Evolutionary conservation across 139 green algal species (phyloP), one percentile per base, ranked within the genome.

Genomic region (Volvox reticuliferus): DNA sequence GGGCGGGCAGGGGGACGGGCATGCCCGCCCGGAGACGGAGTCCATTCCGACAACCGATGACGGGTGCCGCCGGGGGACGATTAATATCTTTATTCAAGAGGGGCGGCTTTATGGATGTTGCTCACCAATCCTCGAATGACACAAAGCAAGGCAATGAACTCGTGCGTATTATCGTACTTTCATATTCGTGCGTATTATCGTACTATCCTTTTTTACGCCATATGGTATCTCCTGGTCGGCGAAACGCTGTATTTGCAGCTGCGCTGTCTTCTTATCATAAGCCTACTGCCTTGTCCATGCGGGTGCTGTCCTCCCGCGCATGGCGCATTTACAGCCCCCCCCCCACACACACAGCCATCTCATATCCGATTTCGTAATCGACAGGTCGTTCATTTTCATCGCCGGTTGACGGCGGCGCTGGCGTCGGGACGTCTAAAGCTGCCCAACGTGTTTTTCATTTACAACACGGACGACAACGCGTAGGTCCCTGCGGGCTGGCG

Each of bases 391-490:
- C 24, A 32, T 16, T 79, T 77, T 36, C 83, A 77, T 28, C 65
- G 26, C 0, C 35, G 21, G 1, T 3, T 89, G 28, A 17, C 6
- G 12, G 18, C 28, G 16, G 44, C 44, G n/a, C 37, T 89, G 69
- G 26, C 85, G 0, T 75, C 69, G 1, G 85, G 85, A 0, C 37
- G 85, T 12, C 5, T 82, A 2, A 55, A 9, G 28, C 69, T 89
- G 85, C 85, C 85, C 37, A 89, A 89, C 85, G 37, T 28, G 6
- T 2, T 89, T 0, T 82, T 89, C 28, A 33, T 89, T 17, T 89
- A 89, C 85, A 89, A 82, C 44, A 82, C 44, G 0, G 69, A 89
- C 12, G 85, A 89, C n/a, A 89, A 89, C 85, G 44, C 65, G 82
- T 88, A 36, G 62, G 82, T 71, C 50, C 65, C 65, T 55, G 44